phyloP scores from a whole-genome alignment of 1,139 yeast species.

The Keqinozyma sinolaborantium region DNA sequence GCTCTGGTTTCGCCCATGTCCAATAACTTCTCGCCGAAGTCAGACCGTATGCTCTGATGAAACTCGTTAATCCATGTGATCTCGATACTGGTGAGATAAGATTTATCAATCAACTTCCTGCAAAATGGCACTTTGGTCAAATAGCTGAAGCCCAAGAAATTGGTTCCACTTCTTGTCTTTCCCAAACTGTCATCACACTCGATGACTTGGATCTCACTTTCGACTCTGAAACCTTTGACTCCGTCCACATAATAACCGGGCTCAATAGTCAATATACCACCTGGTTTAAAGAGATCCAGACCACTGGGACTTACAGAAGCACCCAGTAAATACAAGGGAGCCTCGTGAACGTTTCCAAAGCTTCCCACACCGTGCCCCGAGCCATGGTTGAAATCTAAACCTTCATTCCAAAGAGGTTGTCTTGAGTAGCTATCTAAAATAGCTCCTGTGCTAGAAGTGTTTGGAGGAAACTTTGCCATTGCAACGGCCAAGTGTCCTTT shows the following conservation, averaged over 20 bases:
- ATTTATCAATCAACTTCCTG: conserved; percentile 38
- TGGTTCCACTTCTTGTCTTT: conserved; percentile 30
- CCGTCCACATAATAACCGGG: conserved; percentile 57
- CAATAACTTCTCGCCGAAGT: conserved; percentile 30
- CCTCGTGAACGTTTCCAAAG: conserved; percentile 55
- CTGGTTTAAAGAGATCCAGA: conserved; percentile 34
- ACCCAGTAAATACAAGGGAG: conserved; percentile 45
- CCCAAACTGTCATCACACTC: conserved; percentile 29
- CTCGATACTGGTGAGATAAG: conserved; percentile 35
- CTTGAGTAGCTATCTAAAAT: conserved; percentile 50
- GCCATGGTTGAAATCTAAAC: conserved; percentile 54
- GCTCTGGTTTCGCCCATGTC: conserved; percentile 39
- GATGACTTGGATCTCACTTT: conserved; percentile 47
- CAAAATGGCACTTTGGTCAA: conserved; percentile 56
- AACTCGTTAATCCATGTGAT: conserved; percentile 50
- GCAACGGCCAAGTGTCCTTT: conserved; percentile 57
- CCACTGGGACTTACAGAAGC: conserved; percentile 27
- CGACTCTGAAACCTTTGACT: conserved; percentile 50
- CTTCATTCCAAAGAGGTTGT: conserved; percentile 51
- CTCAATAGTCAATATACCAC: conserved; percentile 52
- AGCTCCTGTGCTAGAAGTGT: conserved; percentile 35
- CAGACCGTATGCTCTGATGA: conserved; percentile 35
- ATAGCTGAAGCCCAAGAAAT: conserved; percentile 44
- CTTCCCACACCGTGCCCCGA: conserved; percentile 62
- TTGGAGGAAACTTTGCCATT: conserved; percentile 46